Percentiles rank a stretch among this genome's conserved stretches.
Evolutionary conservation across 768 basidiomycete genomes (phyloP).

Genomic region (Lepiota venenata): DNA sequence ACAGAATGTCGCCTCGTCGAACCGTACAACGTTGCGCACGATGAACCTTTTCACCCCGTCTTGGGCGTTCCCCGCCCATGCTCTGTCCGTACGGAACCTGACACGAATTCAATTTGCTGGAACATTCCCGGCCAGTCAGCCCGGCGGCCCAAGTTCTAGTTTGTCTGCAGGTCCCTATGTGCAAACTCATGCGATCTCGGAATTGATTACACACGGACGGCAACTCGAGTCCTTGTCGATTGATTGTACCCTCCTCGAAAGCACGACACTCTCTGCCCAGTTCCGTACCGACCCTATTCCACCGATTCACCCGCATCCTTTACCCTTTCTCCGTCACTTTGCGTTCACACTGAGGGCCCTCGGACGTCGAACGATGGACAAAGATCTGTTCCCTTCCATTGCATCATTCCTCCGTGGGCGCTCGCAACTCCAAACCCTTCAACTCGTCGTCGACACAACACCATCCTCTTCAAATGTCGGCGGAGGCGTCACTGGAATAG

Average conservation of each 20-base stretch:
- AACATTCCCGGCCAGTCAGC: constrained; percentile 37
- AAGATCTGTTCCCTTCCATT: constrained; percentile 67
- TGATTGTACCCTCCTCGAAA: constrained; percentile 48
- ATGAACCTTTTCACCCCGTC: constrained; percentile 50
- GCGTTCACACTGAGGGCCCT: constrained; percentile 46
- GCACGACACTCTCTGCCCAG: constrained; percentile 40
- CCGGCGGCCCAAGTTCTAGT: constrained; percentile 22
- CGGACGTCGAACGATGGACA: constrained; percentile 43
- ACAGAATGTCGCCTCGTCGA: constrained; percentile 48
- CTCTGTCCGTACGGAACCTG: constrained; percentile 58
- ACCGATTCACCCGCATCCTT: constrained; percentile 8
- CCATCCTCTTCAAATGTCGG: constrained; percentile 56
- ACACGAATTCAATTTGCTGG: constrained; percentile 62
- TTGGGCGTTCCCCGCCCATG: constrained; percentile 55
- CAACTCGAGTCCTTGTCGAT: constrained; percentile 64
- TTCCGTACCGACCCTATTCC: constrained; percentile 29
- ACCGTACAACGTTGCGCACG: constrained; percentile 48
- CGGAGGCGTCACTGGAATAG: constrained; percentile 62
- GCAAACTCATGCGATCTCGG: constrained; percentile 47
- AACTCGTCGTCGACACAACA: constrained; percentile 48
- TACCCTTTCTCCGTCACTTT: constrained; percentile 64
- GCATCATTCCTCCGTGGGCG: constrained; percentile 63
- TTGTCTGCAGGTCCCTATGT: constrained; percentile 12
- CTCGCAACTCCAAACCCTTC: constrained; percentile 46
- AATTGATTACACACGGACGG: constrained; percentile 56